phyloP scores from a whole-genome alignment of 176 grass and related monocot genomes.

The Calamus simplicifolius region DNA sequence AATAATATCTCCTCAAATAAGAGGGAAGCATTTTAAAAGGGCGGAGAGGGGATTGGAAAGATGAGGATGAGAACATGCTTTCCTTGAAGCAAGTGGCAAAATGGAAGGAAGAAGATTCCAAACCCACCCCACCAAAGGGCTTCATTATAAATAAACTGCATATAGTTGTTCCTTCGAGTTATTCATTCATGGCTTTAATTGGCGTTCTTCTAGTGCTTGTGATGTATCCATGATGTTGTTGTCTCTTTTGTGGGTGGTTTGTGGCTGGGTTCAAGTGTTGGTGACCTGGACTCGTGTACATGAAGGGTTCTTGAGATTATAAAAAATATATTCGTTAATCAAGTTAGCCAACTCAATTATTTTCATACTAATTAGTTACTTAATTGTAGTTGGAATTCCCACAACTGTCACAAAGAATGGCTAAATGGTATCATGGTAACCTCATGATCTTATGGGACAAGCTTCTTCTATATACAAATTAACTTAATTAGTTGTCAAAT shows the following conservation, averaged over 20 bases:
- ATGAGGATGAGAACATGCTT: not conserved
- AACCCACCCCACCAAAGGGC: constrained; percentile 9
- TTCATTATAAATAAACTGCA: constrained; percentile 15
- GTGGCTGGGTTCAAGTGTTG: not conserved
- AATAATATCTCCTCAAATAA: constrained; percentile 36
- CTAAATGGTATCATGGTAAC: not conserved
- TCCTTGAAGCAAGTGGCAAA: constrained; percentile 1
- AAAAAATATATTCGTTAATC: too few species aligned
- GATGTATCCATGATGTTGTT: not conserved
- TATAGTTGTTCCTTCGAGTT: constrained; percentile 14
- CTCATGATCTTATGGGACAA: not conserved
- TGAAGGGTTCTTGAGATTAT: not conserved
- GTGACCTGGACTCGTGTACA: constrained; percentile 11
- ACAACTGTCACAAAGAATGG: too few species aligned
- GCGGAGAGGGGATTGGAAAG: not conserved
- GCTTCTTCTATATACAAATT: not conserved
- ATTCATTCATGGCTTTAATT: constrained; percentile 16
- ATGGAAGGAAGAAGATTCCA: constrained; percentile 44
- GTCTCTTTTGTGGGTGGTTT: constrained; percentile 10
- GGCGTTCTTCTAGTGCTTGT: constrained; percentile 6
- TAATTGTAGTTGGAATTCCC: too few species aligned
- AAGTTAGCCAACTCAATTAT: too few species aligned
- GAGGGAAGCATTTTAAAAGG: constrained; percentile 26
- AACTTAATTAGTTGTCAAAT: too few species aligned
- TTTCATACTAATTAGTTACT: too few species aligned